phyloP scores from a whole-genome alignment of 2,329 filamentous ascomycete genomes.

The Colletotrichum cordylinicola region DNA sequence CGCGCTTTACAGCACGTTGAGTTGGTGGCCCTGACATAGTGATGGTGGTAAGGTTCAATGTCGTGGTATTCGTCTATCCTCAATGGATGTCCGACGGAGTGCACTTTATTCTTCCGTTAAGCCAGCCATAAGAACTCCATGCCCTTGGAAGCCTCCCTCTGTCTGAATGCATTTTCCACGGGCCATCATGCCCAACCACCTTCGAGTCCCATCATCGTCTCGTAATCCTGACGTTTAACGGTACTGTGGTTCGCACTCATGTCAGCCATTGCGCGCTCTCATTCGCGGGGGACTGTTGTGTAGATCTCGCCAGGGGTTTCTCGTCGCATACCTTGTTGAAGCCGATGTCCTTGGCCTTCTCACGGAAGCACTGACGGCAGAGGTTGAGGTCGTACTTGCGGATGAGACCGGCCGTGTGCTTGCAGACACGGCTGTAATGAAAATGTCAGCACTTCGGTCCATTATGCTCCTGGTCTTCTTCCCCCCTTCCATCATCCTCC shows the following conservation, averaged over 20 bases:
- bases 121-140: slow-evolving; percentile 48
- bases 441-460: slow-evolving; percentile 33
- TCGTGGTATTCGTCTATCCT: slow-evolving; percentile 50
- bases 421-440: slow-evolving; percentile 68
- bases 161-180: slow-evolving; percentile 43
- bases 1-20: slow-evolving; percentile 1
- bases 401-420: slow-evolving; percentile 98
- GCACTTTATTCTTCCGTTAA: slow-evolving; percentile 45
- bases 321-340: slow-evolving; percentile 68
- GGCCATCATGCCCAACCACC: slow-evolving; percentile 31
- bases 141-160: slow-evolving; percentile 47
- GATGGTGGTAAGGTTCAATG: slow-evolving; percentile 35
- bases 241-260: slow-evolving; percentile 31
- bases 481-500: not conserved
- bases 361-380: slow-evolving; percentile 81
- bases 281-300: not conserved
- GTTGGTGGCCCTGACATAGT: not conserved
- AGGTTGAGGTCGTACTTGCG: slow-evolving; percentile 98
- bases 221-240: slow-evolving; percentile 36
- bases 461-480: not conserved
- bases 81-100: slow-evolving; percentile 46
- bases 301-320: not conserved
- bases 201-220: slow-evolving; percentile 18
- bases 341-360: slow-evolving; percentile 75
- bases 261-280: slow-evolving; percentile 24